Evolutionary conservation across 345 rosid species (phyloP), one percentile per base, ranked within the genome.

Genomic region (Rhodamnia rubescens): DNA sequence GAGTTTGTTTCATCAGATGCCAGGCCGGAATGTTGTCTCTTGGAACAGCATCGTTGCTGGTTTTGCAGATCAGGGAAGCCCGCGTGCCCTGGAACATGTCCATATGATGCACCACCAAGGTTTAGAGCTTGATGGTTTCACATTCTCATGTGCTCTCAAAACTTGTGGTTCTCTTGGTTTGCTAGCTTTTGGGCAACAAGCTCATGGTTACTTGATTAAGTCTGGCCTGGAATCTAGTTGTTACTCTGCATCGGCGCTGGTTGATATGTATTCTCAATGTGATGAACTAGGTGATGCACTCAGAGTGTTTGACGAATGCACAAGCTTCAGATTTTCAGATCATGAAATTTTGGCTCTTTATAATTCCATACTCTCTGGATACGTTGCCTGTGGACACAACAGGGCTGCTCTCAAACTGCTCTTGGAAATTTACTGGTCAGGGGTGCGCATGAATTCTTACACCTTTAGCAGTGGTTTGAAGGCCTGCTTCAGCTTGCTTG

Each of bases 11-110:
- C 49, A 83, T 82, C 86, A 15, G 78, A 93, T 93, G 88, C 94
- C 93, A 0, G 87, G 85, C 74, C 91, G 86, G 50, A 92, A 92
- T 88, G 88, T 44, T 15, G 93, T 90, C 56, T 94, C 98, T 82
- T 95, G 96, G 96, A 95, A 95, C 83, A 92, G 88, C 86, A 88
- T 95, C 53, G 88, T 95, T 81, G 91, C 94, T n/a, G 96, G 95
- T 81, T 93, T 94, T 87, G 92, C 90, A 0, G 93, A 92, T 84
- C 90, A 83, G 49, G 91, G 92, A 83, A 93, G 93, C 84, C 87
- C 85, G 36, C 87, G 54, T 36, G 92, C 93, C 4, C 88, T 95
- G 87, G 91, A 92, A 4, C 92, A 87, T 90, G 75, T 92, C 16
- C 32, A 87, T 83, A 85, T 83, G 91, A 94, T 95, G 98, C 98